phyloP scores from a whole-genome alignment of 805 yeast species.

The Candida dajiaensis region DNA sequence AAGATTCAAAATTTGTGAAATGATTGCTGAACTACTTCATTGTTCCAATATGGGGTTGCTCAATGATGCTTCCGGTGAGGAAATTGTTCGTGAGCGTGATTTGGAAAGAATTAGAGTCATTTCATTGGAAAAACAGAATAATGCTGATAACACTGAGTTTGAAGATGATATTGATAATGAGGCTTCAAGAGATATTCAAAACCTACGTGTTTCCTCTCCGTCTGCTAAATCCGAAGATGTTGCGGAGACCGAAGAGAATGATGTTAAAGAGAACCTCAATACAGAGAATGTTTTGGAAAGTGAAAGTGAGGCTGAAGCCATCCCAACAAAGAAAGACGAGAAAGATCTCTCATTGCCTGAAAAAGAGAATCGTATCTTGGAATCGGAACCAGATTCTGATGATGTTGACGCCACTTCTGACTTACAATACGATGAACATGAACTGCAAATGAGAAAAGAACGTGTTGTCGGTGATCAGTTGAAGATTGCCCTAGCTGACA shows the following conservation, averaged over 20 bases:
- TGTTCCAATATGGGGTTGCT: slow-evolving; percentile 95
- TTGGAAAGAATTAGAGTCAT: slow-evolving; percentile 50
- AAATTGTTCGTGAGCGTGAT: slow-evolving; percentile 64
- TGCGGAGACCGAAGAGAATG: slow-evolving; percentile 5
- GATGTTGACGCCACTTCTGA: slow-evolving; percentile 22
- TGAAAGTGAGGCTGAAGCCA: slow-evolving; percentile 1
- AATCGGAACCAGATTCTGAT: slow-evolving; percentile 24
- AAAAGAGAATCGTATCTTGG: slow-evolving; percentile 9
- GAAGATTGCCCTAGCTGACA: slow-evolving; percentile 77
- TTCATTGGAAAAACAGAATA: slow-evolving; percentile 25
- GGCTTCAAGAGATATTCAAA: slow-evolving; percentile 23
- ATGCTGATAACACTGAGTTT: slow-evolving; percentile 5
- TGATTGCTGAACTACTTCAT: slow-evolving; percentile 89
- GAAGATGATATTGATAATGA: slow-evolving; percentile 31
- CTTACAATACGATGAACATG: slow-evolving; percentile 32
- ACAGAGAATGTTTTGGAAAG: slow-evolving; percentile 16
- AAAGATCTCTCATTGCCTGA: neutral
- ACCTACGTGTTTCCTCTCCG: slow-evolving; percentile 13
- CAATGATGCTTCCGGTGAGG: slow-evolving; percentile 70
- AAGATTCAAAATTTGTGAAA: slow-evolving; percentile 82
- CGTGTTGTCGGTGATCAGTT: slow-evolving; percentile 85
- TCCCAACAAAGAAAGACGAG: slow-evolving; percentile 11
- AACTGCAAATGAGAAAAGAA: slow-evolving; percentile 38
- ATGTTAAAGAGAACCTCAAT: slow-evolving; percentile 8
- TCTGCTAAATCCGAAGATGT: slow-evolving; percentile 2